These are phyloP conservation scores for Rhododendron mucronatum DNA, from an alignment of 148 eudicot genomes.

Conservation along the genomic window DNA sequence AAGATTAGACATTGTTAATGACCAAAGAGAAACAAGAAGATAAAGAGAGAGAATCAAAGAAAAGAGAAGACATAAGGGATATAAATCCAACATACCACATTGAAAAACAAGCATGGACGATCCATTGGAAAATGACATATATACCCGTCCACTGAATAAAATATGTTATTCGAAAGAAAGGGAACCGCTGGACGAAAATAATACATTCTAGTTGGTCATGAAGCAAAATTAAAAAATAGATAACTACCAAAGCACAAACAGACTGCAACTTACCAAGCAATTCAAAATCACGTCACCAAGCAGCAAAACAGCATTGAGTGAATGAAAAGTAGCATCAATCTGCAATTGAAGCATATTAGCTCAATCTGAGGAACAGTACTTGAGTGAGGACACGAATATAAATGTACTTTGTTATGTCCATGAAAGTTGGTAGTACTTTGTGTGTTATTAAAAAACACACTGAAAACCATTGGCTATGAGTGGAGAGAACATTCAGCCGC, in stretches of 20 bases:
- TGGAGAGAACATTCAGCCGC: background rate
- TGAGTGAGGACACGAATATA: background rate
- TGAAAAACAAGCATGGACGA: slow-evolving; percentile 58
- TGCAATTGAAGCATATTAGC: slow-evolving; percentile 14
- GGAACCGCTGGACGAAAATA: slow-evolving; percentile 51
- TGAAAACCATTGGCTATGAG: background rate
- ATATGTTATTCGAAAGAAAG: slow-evolving; percentile 73
- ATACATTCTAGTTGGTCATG: background rate
- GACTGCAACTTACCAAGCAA: slow-evolving; percentile 28
- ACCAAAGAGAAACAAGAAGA: background rate
- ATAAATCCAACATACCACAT: slow-evolving; percentile 36
- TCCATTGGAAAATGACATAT: slow-evolving; percentile 80
- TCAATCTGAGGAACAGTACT: background rate
- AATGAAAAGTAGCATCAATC: slow-evolving; percentile 32
- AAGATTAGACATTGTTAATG: background rate
- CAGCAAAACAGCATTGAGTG: slow-evolving; percentile 41
- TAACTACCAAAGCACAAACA: background rate
- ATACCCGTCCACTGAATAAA: slow-evolving; percentile 56
- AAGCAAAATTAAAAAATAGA: background rate
- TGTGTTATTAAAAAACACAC: background rate
- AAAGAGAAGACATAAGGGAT: slow-evolving; percentile 8
- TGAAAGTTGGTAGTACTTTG: background rate
- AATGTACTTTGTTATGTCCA: background rate
- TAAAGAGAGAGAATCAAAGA: background rate
- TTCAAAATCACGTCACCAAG: slow-evolving; percentile 39